Evolutionary conservation across 768 basidiomycete species (phyloP), one percentile per base, ranked within the genome.

Genomic region (Brasilioporus rufonigricans): DNA sequence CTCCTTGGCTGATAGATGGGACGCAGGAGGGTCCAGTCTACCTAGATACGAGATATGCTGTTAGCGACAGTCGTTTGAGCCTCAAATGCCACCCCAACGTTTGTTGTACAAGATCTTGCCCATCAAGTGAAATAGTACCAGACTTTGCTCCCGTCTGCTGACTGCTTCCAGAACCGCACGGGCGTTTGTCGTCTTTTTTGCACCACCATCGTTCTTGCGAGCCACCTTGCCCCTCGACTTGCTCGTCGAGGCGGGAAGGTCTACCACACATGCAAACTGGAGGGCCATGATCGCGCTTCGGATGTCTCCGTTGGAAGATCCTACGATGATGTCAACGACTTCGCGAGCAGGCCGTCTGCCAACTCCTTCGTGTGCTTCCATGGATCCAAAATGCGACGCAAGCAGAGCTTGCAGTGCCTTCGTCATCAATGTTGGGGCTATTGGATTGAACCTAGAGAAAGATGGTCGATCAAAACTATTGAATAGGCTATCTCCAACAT

Each of bases 71-170:
- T 18, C 4, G 12, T 14, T 24, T 5, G 1, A 19, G 5, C 29
- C 29, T 13, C 3, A 48, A 36, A 46, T 2, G 14, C 8, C 35
- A 32, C 13, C 3, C 51, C 18, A 18, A 97, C 97, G 84, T 71
- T 98, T 99, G 70, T 96, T 98, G 67, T 97, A 98, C 45, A 98
- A 69, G 1, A 98, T 82, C 73, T 91, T 96, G 16, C 97, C 97
- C 46, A 99, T 76, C 18, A 98, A 72, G 71, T 98, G 97, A 67
- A 99, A 99, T 48, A 99, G 73, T 11, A 83, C 84, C 16, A 99
- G 74, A 56, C 85, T 90, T 63, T 93, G 88, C 65, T 99, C 97
- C 50, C 92, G 77, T 53, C 87, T 74, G 21, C 92, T 91, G 1
- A 93, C 79, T 1, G 85, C 82, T 62, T 93, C 88, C 59, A 97